These are phyloP conservation scores for Scheffersomyces coipomensis DNA, from an alignment of 805 yeast species.

Conservation along the genomic window DNA sequence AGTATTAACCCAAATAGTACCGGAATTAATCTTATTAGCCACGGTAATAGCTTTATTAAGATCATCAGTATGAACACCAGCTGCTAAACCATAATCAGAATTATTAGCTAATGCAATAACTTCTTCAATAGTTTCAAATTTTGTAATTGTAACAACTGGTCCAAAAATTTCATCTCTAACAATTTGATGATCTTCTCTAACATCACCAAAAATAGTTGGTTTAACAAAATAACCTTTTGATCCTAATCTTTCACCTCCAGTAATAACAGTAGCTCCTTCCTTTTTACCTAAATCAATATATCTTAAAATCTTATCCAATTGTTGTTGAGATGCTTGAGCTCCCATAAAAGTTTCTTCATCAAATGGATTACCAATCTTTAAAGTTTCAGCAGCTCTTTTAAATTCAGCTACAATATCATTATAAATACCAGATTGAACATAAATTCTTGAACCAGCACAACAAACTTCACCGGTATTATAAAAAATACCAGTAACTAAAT, in stretches of 20 bases:
- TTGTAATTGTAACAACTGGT: conserved; percentile 83
- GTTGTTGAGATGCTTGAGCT: conserved; percentile 83
- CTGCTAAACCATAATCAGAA: conserved; percentile 82
- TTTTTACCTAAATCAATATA: conserved; percentile 75
- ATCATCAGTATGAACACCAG: conserved; percentile 82
- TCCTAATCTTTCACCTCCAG: conserved; percentile 81
- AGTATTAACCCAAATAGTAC: conserved; percentile 90
- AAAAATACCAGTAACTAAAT: conserved; percentile 80
- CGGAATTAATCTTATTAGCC: conserved; percentile 73
- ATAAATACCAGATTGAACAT: conserved; percentile 81
- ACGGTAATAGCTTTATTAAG: conserved; percentile 74
- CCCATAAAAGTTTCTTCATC: conserved; percentile 80
- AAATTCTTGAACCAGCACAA: conserved; percentile 90
- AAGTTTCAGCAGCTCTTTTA: conserved; percentile 51
- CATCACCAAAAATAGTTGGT: conserved; percentile 88
- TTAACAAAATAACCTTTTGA: conserved; percentile 66
- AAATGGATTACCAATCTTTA: conserved; percentile 83
- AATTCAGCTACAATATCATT: conserved; percentile 70
- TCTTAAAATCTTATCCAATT: conserved; percentile 71
- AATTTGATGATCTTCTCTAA: conserved; percentile 67
- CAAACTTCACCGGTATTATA: conserved; percentile 96
- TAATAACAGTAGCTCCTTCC: conserved; percentile 80
- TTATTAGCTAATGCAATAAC: conserved; percentile 77
- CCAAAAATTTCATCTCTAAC: conserved; percentile 93
- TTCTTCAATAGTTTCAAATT: conserved; percentile 81